Base-by-base conservation (phyloP, 495 filamentous ascomycete species). In the Penicillium crystallinum region DNA sequence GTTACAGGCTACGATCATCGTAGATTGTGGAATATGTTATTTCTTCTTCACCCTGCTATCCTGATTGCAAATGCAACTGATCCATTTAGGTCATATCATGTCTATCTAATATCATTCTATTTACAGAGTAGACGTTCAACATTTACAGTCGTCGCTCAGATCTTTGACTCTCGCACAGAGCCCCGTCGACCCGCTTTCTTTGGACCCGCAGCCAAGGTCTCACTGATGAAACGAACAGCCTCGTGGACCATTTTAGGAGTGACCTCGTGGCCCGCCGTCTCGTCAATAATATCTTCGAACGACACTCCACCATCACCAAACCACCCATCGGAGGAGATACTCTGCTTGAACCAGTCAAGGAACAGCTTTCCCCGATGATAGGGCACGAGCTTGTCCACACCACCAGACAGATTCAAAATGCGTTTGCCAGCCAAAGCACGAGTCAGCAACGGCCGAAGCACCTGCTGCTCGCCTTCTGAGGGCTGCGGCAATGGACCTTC, bases 381-480 rank as follows among this genome's bases (percentile, higher is more conserved):
- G 6, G 93, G 92, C 17, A 98, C 92, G 41, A 97, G 67, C 61
- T 88, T 90, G 65, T 98, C 93, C 15, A 72, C 73, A 0, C 74
- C 86, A 0, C 92, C 93, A 11, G 84, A 84, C 52, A 95, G 70
- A 53, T 88, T 81, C 46, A 97, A 68, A 51, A 97, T 83, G 48
- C 75, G 82, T 68, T 97, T 98, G 0, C 84, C 83, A 1, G 69
- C 72, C 37, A 97, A 57, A 10, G 74, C 72, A 0, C 75, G 69
- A 10, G 64, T 64, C 39, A 84, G 40, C 6, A 74, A 18, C 1
- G 75, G 71, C 9, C 67, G 57, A 17, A 81, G 55, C 12, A 53
- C 58, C 48, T 69, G 40, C 58, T 73, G 64, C 50, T 81, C 73
- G n/a, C 57, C 39, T 9, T 68, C 66, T 2, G 76, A 73, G 1